Evolutionary conservation across 768 basidiomycete species (phyloP), one percentile per base, ranked within the genome.

Genomic region (Psilocybe sp.): DNA sequence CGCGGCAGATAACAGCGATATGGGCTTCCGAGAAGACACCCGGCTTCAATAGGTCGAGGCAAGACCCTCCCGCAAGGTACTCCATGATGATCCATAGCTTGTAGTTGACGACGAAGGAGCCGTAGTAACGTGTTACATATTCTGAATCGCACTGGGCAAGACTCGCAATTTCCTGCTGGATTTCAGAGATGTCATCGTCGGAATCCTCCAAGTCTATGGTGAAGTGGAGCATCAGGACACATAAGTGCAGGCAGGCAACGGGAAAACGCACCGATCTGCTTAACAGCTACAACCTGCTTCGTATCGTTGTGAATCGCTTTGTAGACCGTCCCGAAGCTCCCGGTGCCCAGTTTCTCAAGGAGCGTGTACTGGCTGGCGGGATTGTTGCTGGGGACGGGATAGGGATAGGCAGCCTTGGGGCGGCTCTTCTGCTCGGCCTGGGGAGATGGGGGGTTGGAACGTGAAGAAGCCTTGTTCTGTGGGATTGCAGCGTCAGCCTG

Each of bases 51-150:
- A 99, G 79, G 69, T 98, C 97, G 47, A 98, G 81, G 70, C 97
- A 98, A 20, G 94, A 97, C n/a, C 97, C 97, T 38, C 97, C 97
- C 0, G 93, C 94, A 47, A 98, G 86, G 69, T 92, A 99, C 69
- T 99, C 97, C 97, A 99, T 98, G 61, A 99, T 74, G 63, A 99
- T 99, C 97, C 97, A 99, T 18, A 99, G 77, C 69, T 98, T 96
- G 76, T 96, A 98, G 33, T 89, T 85, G 56, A 92, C 85, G 47
- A 99, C 92, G 68, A 99, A 99, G 42, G 92, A 94, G 40, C 93
- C 95, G 61, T 97, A 98, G 67, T 98, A 98, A 40, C 88, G 79
- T 37, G 97, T 98, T 46, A 99, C 92, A 67, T 92, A 93, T 71
- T 94, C 92, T 4, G 95, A 98, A 65, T 95, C 93, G 72, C 94